Conservation (phyloP, 306 rosid genomes). For the Morella rubra region DNA sequence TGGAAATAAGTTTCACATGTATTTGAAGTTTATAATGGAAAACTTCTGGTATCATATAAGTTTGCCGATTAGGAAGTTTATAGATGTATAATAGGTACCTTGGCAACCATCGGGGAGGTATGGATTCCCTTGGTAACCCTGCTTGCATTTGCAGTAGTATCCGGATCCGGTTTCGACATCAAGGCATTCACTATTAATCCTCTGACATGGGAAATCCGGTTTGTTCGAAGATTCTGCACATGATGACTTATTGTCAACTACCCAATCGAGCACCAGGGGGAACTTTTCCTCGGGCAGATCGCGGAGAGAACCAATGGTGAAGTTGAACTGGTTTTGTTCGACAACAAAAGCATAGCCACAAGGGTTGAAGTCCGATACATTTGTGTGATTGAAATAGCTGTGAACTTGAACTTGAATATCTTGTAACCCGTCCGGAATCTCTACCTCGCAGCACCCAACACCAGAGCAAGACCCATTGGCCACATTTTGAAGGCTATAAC, state of each 20-base stretch:
- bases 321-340: conserved; percentile 18
- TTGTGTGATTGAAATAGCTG: accelerated
- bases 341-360: conserved; percentile 42
- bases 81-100: conserved; percentile 15
- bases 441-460: conserved; percentile 43
- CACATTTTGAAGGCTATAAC: not conserved
- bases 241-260: not conserved
- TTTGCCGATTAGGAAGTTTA: too few relatives aligned
- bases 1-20: too few relatives aligned
- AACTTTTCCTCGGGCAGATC: not conserved
- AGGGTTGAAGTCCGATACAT: conserved; percentile 12
- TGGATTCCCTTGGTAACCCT: conserved; percentile 36
- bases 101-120: conserved; percentile 33
- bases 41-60: too few relatives aligned
- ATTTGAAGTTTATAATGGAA: too few relatives aligned
- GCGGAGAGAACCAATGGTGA: not conserved
- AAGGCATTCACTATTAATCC: not conserved
- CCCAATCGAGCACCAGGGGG: conserved; percentile 32
- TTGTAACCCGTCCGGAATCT: conserved; percentile 15
- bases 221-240: too few relatives aligned
- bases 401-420: not conserved
- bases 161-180: not conserved
- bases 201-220: conserved; percentile 7
- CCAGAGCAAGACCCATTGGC: conserved; percentile 33
- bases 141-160: conserved; percentile 32